Base-by-base conservation (phyloP, 208 protist genomes). In the Crithidia sp. region DNA sequence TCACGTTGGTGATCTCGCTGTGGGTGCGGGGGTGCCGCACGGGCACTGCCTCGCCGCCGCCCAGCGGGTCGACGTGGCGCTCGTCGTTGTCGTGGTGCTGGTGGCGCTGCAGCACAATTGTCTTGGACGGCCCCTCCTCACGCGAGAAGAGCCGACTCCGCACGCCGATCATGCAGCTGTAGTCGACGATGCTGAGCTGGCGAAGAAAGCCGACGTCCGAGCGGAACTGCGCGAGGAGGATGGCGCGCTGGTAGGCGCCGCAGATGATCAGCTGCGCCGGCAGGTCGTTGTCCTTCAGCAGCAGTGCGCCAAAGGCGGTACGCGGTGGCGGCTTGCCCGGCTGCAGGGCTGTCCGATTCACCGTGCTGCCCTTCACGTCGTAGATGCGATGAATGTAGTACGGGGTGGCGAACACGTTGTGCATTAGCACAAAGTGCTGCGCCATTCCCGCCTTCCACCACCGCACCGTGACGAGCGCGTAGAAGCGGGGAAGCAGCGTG, bases 161-260 rank as follows among this genome's bases (percentile, higher is more conserved):
- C 44, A 98, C 82, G 28, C 96, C 96, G 53, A 98, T 90, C 81
- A 98, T 78, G 50, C 94, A 93, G 73, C 89, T 96, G 85, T 97
- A 98, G 82, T 98, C 96, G 3, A 98, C 95, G 63, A 98, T 92
- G 55, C 90, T 86, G 47, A 95, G 82, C 9, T 74, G 66, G 17
- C 82, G 74, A 16, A 98, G 77, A 65, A 98, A 96, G 45, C 41
- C 71, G 19, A 89, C 82, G 76, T 98, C 96, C n/a, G 71, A 81
- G 54, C 87, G 82, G 37, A 98, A 74, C 79, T 97, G 93, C 17
- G 81, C 79, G n/a, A 97, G 83, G n/a, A 98, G 60, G 14, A 94
- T 85, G 43, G 81, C 83, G 40, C 88, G 82, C 71, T 91, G 86
- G 57, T 92, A 76, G 14, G 82, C 58, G 8, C 90, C 93, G 36